phyloP scores from a whole-genome alignment of 2,329 filamentous ascomycete genomes.

The Cordyceps pruinosa region DNA sequence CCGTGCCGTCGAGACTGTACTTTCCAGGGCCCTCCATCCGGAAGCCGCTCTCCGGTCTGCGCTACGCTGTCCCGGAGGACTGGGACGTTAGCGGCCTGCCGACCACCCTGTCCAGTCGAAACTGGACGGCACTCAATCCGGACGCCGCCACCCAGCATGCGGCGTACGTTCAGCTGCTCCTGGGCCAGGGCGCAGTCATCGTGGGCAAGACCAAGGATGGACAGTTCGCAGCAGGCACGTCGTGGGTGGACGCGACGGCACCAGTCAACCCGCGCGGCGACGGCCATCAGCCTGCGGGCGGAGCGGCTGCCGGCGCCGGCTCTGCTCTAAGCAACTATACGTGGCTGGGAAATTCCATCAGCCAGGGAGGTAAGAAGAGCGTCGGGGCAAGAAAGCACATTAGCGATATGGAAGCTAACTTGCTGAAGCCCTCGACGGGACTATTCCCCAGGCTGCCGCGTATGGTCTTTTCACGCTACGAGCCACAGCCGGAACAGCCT shows the following conservation, averaged over 20 bases:
- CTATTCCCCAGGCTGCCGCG: slow-evolving; percentile 17
- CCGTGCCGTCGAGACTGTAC: slow-evolving; percentile 34
- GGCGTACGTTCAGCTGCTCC: slow-evolving; percentile 44
- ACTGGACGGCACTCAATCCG: slow-evolving; percentile 48
- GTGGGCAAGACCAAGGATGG: slow-evolving; percentile 47
- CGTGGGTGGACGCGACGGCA: slow-evolving; percentile 35
- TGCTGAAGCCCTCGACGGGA: slow-evolving; percentile 17
- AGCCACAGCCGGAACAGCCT: slow-evolving; percentile 13
- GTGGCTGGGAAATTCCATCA: slow-evolving; percentile 34
- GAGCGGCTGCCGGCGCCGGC: slow-evolving; percentile 33
- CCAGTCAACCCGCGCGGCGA: slow-evolving; percentile 43
- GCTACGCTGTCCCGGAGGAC: slow-evolving; percentile 30
- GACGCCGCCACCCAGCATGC: slow-evolving; percentile 38
- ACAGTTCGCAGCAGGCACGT: slow-evolving; percentile 37
- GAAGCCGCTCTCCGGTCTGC: slow-evolving; percentile 31
- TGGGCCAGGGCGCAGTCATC: slow-evolving; percentile 52
- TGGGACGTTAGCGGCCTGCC: slow-evolving; percentile 40
- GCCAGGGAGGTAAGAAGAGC: slow-evolving; percentile 27
- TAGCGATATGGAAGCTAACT: slow-evolving; percentile 17
- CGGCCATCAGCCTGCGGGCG: slow-evolving; percentile 32
- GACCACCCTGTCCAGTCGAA: slow-evolving; percentile 50
- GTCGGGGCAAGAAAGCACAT: too few relatives aligned
- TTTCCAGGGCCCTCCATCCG: slow-evolving; percentile 19
- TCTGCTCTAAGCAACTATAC: slow-evolving; percentile 32
- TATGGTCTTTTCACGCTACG: slow-evolving; percentile 27